Base-by-base conservation (phyloP, 345 rosid species). In the Arabidopsis arenosa region DNA sequence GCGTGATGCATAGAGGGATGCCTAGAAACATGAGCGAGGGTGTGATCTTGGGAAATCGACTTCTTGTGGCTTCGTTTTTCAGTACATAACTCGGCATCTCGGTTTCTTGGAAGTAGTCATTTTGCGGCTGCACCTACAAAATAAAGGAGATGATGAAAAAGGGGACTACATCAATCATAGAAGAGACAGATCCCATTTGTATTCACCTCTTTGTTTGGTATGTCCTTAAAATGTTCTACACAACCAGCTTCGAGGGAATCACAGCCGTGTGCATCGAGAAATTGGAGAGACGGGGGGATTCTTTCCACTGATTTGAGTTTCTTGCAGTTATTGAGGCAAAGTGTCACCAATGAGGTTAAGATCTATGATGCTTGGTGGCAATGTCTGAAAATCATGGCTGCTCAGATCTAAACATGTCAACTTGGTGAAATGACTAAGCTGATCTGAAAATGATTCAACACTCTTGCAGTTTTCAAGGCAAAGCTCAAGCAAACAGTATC, bases 221-320 rank as follows among this genome's bases (percentile, higher is more conserved):
- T 44, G 37, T 45, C 40, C 9, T 63, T n/a, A 17, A 48, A 33
- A 15, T 48, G 28, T 15, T 65, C 44, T 30, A n/a, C 56, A 47
- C n/a, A 68, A 14, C 35, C 73, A 23, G 28, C n/a, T 26, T 68
- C 63, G 28, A 69, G 74, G 7, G 43, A 56, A 11, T 56, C 30
- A 32, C 75, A 70, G 9, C 66, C 66, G 1, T 70, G 13, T 70
- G 75, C 75, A 33, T 58, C 11, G 21, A 70, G 56, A 70, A 10
- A 58, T 30, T 59, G 28, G 33, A 70, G 23, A 9, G 33, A 28
- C 75, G 17, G 0, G 0, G 75, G 75, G 1, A 70, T n/a, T 2
- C 21, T 8, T 56, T 11, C 74, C 47, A 59, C 3, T 47, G 75
- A 59, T 47, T 18, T 23, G 9, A 70, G 66, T 32, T 45, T 58